Conservation (phyloP, 352 stramenopile species). For the Phytophthora parvispora region DNA sequence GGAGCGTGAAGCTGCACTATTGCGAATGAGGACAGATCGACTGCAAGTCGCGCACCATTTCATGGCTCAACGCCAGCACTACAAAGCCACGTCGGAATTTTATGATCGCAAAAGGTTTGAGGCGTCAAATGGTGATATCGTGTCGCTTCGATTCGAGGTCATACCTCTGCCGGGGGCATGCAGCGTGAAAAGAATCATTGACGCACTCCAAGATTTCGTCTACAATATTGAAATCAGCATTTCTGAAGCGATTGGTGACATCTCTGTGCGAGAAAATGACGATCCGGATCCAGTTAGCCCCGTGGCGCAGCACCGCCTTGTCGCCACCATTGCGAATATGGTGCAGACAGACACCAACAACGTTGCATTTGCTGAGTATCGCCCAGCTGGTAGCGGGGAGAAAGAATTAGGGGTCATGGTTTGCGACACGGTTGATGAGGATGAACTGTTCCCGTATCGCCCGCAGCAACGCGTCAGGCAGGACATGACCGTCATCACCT, state of each 20-base stretch:
- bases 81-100: slow-evolving; percentile 38
- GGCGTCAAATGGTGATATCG: slow-evolving; percentile 38
- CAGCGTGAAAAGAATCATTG: slow-evolving; percentile 45
- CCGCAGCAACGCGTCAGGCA: slow-evolving; percentile 40
- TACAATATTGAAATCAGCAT: slow-evolving; percentile 63
- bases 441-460: slow-evolving; percentile 56
- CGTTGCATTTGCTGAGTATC: slow-evolving; percentile 49
- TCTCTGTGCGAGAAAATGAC: slow-evolving; percentile 64
- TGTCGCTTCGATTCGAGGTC: slow-evolving; percentile 49
- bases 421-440: slow-evolving; percentile 49
- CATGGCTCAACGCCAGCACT: slow-evolving; percentile 31
- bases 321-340: slow-evolving; percentile 35
- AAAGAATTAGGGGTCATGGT: slow-evolving; percentile 40
- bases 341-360: slow-evolving; percentile 55
- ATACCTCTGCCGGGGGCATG: slow-evolving; percentile 44
- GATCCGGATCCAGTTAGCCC: slow-evolving; percentile 39
- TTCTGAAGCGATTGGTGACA: slow-evolving; percentile 49
- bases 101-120: slow-evolving; percentile 54
- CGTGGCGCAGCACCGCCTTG: slow-evolving; percentile 48
- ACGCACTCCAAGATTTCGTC: slow-evolving; percentile 50
- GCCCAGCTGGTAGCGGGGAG: slow-evolving; percentile 14
- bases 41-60: slow-evolving; percentile 42
- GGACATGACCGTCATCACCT: slow-evolving; percentile 42
- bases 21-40: slow-evolving; percentile 37
- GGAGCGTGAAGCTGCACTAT: slow-evolving; percentile 18